phyloP scores from a whole-genome alignment of 2,329 filamentous ascomycete species.

The Lasiodiplodia sp. region DNA sequence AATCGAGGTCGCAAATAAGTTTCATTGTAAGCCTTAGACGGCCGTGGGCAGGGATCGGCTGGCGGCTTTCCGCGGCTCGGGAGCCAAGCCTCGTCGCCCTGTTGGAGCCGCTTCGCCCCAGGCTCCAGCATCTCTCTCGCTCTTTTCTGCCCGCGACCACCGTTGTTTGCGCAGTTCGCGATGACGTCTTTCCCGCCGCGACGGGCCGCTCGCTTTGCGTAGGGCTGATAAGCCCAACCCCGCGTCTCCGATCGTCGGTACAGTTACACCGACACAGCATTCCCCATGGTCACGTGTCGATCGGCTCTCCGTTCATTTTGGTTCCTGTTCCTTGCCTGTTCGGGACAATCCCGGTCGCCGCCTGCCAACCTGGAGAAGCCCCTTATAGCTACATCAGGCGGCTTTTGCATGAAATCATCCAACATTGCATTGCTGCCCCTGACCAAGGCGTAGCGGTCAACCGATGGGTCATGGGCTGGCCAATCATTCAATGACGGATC shows the following conservation, averaged over 20 bases:
- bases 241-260: conserved; percentile 16
- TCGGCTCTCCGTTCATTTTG: conserved; percentile 6
- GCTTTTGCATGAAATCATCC: background rate
- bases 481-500: conserved; percentile 2
- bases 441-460: background rate
- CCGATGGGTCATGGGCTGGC: background rate
- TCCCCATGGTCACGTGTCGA: conserved; percentile 15
- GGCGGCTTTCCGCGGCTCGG: conserved; percentile 24
- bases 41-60: conserved; percentile 26
- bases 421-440: background rate
- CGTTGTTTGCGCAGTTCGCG: background rate
- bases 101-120: conserved; percentile 16
- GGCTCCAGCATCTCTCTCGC: background rate
- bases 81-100: conserved; percentile 11
- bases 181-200: conserved; percentile 26
- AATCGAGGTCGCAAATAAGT: conserved; percentile 28
- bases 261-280: conserved; percentile 22
- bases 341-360: conserved; percentile 16
- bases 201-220: conserved; percentile 11
- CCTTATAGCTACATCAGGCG: background rate
- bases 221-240: conserved; percentile 14
- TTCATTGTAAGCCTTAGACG: conserved; percentile 26
- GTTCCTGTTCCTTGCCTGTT: conserved; percentile 15
- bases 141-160: background rate
- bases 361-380: background rate